phyloP scores from a whole-genome alignment of 331 rosid species.

The Dryas integrifolia region DNA sequence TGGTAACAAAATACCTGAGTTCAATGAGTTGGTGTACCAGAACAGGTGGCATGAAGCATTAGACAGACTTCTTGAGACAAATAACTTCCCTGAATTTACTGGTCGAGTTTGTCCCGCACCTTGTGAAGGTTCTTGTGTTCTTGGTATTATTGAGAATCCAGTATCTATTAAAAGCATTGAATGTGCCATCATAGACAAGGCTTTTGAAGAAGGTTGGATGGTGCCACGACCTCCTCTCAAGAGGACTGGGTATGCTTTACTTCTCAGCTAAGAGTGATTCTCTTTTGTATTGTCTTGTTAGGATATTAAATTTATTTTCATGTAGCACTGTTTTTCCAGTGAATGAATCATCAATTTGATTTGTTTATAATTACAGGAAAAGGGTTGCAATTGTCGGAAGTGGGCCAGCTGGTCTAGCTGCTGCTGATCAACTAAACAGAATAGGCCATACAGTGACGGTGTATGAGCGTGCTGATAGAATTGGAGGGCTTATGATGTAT shows the following conservation, averaged over 20 bases:
- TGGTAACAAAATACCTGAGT: constrained; percentile 96
- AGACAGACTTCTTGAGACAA: constrained; percentile 92
- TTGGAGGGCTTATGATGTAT: constrained; percentile 99
- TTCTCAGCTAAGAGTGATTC: neutral
- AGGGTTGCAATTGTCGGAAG: constrained; percentile 91
- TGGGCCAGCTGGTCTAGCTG: constrained; percentile 97
- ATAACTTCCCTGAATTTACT: constrained; percentile 96
- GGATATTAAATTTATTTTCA: neutral
- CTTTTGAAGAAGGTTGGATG: constrained; percentile 99
- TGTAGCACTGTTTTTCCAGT: neutral
- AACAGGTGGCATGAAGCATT: constrained; percentile 97
- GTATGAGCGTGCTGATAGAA: constrained; percentile 83
- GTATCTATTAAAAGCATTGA: constrained; percentile 93
- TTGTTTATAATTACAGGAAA: constrained; percentile 51
- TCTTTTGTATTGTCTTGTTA: neutral
- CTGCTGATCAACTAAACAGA: constrained; percentile 95
- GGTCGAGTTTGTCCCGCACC: constrained; percentile 99
- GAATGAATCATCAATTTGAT: neutral
- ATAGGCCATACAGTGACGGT: constrained; percentile 87
- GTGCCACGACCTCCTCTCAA: constrained; percentile 83
- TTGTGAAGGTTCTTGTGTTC: constrained; percentile 96
- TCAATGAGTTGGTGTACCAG: constrained; percentile 90
- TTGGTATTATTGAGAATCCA: constrained; percentile 95
- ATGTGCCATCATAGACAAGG: constrained; percentile 97
- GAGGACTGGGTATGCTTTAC: constrained; percentile 75